Percentiles rank a stretch among this genome's conserved stretches.
phyloP scores from a whole-genome alignment of 306 rosid genomes.

The Dryas octopetala region DNA sequence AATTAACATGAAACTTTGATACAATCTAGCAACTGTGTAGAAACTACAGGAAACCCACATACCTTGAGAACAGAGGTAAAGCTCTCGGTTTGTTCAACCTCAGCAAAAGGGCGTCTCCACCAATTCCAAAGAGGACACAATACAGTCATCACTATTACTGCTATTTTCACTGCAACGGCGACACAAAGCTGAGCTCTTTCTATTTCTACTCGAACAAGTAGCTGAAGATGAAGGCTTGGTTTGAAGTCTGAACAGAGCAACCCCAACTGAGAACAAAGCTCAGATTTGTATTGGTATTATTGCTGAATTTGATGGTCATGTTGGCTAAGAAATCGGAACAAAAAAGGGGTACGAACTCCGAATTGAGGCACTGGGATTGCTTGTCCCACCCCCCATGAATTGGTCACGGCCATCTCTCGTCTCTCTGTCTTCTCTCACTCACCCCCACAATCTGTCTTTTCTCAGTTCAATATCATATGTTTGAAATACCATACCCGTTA shows the following conservation, averaged over 20 bases:
- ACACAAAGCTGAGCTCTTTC: slow-evolving; percentile 28
- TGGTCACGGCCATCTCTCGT: slow-evolving; percentile 39
- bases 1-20: background rate
- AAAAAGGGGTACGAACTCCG: slow-evolving; percentile 35
- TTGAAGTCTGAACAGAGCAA: slow-evolving; percentile 40
- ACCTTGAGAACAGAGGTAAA: slow-evolving; percentile 90
- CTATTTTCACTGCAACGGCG: slow-evolving; percentile 55
- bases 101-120: slow-evolving; percentile 91
- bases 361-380: slow-evolving; percentile 47
- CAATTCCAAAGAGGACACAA: slow-evolving; percentile 54
- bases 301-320: slow-evolving; percentile 37
- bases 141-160: slow-evolving; percentile 6
- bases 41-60: background rate
- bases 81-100: slow-evolving; percentile 90
- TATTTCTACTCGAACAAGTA: slow-evolving; percentile 28
- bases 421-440: background rate
- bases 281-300: slow-evolving; percentile 11
- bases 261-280: slow-evolving; percentile 42
- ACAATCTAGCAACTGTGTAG: background rate
- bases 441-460: slow-evolving; percentile 5
- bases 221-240: slow-evolving; percentile 34
- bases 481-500: too few relatives aligned
- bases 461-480: background rate
- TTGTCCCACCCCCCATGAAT: slow-evolving; percentile 46
- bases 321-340: slow-evolving; percentile 40